Conservation (phyloP, 345 rosid genomes). For the Geranium brycei region DNA sequence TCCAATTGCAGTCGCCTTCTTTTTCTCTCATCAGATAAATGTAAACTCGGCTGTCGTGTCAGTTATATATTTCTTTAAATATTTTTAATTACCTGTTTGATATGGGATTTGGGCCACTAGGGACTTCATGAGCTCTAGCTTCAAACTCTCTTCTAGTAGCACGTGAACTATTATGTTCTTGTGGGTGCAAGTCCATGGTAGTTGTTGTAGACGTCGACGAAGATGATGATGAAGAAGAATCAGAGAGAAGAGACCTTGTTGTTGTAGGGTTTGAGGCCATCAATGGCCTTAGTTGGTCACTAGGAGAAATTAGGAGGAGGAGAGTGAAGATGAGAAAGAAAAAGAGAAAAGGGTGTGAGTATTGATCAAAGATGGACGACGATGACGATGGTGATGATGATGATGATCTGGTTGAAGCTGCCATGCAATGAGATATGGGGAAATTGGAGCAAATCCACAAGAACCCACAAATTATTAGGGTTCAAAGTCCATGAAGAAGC, state of each 20-base stretch:
- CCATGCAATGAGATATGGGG: conserved; percentile 41
- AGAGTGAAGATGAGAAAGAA: conserved; percentile 24
- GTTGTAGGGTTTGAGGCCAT: neutral
- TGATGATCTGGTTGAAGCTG: conserved; percentile 29
- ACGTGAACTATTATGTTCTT: conserved; percentile 11
- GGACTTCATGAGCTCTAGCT: conserved; percentile 55
- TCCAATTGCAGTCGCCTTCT: too few relatives aligned
- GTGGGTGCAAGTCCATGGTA: conserved; percentile 28
- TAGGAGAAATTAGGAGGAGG: conserved; percentile 20
- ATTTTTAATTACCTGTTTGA: conserved; percentile 28
- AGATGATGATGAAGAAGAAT: conserved; percentile 13
- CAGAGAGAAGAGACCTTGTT: conserved; percentile 6
- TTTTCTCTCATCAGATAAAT: too few relatives aligned
- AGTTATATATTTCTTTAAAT: too few relatives aligned
- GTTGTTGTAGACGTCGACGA: conserved; percentile 34
- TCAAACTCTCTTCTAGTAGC: conserved; percentile 19
- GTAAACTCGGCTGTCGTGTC: too few relatives aligned
- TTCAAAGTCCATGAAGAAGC: conserved; percentile 92
- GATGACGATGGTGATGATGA: conserved; percentile 12
- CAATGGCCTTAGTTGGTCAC: conserved; percentile 13
- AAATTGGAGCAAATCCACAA: conserved; percentile 50
- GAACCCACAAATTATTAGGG: conserved; percentile 47
- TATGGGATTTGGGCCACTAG: conserved; percentile 81
- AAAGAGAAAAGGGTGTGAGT: conserved; percentile 14
- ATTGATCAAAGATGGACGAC: conserved; percentile 11